A percentile compares a stretch with the other conserved stretches of the same genome.
Evolutionary conservation across 2,329 filamentous ascomycete species (phyloP).

Genomic region (Ambrosiella beaveri): DNA sequence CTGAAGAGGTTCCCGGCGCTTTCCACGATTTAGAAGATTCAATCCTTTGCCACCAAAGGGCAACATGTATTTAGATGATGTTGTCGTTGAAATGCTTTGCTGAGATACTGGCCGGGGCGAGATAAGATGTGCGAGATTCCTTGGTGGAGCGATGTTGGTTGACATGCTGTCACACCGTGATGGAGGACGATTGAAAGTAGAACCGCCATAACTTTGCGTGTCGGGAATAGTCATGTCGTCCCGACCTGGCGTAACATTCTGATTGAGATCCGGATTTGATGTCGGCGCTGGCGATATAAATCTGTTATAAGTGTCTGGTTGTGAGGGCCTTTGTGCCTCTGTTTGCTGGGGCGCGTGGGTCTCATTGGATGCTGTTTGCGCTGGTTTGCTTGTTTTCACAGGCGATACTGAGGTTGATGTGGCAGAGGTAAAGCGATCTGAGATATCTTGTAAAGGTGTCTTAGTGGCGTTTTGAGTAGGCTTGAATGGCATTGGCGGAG

Average conservation of each 20-base stretch:
- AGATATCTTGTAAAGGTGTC: constrained; percentile 26
- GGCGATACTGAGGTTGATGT: neutral
- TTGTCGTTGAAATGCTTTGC: constrained; percentile 35
- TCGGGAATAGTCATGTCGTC: constrained; percentile 31
- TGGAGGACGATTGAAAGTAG: constrained; percentile 19
- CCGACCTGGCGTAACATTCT: neutral
- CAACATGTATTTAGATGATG: constrained; percentile 31
- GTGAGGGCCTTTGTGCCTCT: neutral
- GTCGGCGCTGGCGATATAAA: neutral
- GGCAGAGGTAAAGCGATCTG: constrained; percentile 23
- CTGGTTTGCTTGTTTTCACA: neutral
- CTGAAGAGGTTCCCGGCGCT: constrained; percentile 19
- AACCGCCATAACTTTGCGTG: constrained; percentile 34
- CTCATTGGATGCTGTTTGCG: neutral
- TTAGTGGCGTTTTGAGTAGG: neutral
- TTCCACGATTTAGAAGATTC: constrained; percentile 30
- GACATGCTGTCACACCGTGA: constrained; percentile 5
- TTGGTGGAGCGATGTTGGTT: constrained; percentile 23
- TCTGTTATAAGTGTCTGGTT: neutral
- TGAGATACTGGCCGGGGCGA: constrained; percentile 33
- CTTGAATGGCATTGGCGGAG: constrained; percentile 29
- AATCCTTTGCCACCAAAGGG: constrained; percentile 40
- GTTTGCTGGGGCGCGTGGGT: neutral
- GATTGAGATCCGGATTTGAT: neutral
- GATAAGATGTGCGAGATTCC: neutral